Evolutionary conservation across 169 alveolate species (phyloP), one percentile per base, ranked within the genome.

Genomic region (Cryptosporidium sp.): DNA sequence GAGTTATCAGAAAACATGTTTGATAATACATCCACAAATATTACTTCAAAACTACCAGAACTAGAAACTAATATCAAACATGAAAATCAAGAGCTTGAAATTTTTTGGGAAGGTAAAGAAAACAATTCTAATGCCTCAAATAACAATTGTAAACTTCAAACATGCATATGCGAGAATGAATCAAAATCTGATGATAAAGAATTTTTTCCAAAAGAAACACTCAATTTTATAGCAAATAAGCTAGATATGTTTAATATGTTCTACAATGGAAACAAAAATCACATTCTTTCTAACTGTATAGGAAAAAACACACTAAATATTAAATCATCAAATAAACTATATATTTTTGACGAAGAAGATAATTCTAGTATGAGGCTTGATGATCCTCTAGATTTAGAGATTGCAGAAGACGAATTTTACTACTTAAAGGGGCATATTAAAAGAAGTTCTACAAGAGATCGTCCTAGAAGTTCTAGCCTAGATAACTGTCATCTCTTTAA

Each of bases 331-430:
- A 60, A 62, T 23, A 42, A 42, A 29, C 67, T 45, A 3, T 80
- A 37, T 18, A 37, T 80, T 60, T 80, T 42, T 29, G 89, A 80
- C 45, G 86, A 73, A 33, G 89, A 80, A 65, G 89, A 80, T 60
- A 42, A 42, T 21, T 44, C 73, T 0, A 80, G 37, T 31, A 7
- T 33, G 29, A 31, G 48, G 44, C 69, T n/a, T 2, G 80, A 37
- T 45, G 72, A 37, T 29, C 62, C 80, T 21, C 89, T 44, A 21
- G 72, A 80, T 44, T 44, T 80, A 29, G 89, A 80, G 35, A 62
- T 26, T 16, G 89, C 60, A 45, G 89, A 80, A 80, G 45, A 80
- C 42, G 89, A 80, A 80, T 80, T 80, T 37, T 80, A 80, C 16
- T 80, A 80, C 39, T 67, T 80, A 37, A 80, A 48, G 26, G 33